Conservation (phyloP, 1,139 yeast genomes). For the Magnusiomyces tetraspermus region DNA sequence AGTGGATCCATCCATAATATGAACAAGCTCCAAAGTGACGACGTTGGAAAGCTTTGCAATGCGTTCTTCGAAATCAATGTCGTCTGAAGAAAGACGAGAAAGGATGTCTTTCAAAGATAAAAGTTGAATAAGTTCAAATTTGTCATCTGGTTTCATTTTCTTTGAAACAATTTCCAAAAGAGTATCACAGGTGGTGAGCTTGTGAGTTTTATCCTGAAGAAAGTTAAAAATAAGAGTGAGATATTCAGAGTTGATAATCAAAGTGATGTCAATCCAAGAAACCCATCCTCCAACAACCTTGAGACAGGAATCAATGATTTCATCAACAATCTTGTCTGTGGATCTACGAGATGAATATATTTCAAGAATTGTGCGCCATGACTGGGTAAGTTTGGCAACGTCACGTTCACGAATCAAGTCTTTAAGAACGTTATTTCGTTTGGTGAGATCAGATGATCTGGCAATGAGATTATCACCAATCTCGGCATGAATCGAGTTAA, state of each 20-base stretch:
- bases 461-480: conserved; percentile 85
- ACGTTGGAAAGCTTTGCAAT: conserved; percentile 66
- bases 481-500: conserved; percentile 73
- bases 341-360: conserved; percentile 24
- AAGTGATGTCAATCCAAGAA: conserved; percentile 87
- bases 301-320: conserved; percentile 51
- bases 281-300: conserved; percentile 75
- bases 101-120: conserved; percentile 56
- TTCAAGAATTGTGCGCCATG: conserved; percentile 59
- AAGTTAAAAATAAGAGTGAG: conserved; percentile 55
- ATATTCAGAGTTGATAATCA: conserved; percentile 62
- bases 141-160: conserved; percentile 85
- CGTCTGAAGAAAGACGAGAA: conserved; percentile 33
- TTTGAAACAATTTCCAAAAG: conserved; percentile 75
- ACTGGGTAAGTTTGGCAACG: conserved; percentile 52
- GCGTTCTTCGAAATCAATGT: conserved; percentile 66
- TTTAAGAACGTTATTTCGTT: conserved; percentile 62
- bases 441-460: conserved; percentile 49
- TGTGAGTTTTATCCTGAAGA: conserved; percentile 34
- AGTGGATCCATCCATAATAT: conserved; percentile 48
- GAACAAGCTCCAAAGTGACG: conserved; percentile 65
- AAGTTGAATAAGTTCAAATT: conserved; percentile 63
- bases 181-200: conserved; percentile 60
- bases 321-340: conserved; percentile 21
- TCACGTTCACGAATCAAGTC: conserved; percentile 74